Evolutionary conservation across 139 green algal species (phyloP), one percentile per base, ranked within the genome.

Genomic region (Parachlorella kessleri): DNA sequence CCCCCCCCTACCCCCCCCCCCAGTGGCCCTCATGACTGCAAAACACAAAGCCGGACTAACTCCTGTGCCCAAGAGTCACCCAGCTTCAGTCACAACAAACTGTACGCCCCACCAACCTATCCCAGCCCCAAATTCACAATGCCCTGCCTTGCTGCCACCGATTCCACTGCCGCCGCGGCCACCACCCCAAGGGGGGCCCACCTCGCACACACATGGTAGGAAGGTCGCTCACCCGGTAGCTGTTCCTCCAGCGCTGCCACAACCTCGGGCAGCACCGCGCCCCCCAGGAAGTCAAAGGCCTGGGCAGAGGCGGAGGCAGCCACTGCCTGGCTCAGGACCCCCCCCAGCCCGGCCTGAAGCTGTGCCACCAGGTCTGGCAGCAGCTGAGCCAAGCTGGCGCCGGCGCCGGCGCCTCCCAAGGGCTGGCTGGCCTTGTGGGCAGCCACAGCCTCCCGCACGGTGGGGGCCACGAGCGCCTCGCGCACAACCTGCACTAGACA

Each of bases 211-310:
- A 59, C 48, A 59, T 59, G 48, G 14, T n/a, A n/a, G n/a, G n/a
- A 30, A 35, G 24, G 9, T 54, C 38, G 3, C 55, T 33, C 71
- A 91, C 87, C 88, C 40, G 94, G 89, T 74, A 94, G 71, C 6
- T 66, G 63, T 3, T 83, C 75, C 2, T 85, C 75, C 6, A 98
- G 39, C 32, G 86, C 82, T 0, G 72, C 68, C 6, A 91, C 76
- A 59, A 98, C 85, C 84, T 98, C 91, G 2, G 84, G 80, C 80
- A 99, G 88, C 33, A 99, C 73, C 38, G 86, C 83, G 38, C 81
- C 86, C 14, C 84, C 90, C 64, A 98, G 89, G 72, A 98, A 92
- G 80, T 97, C 84, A 73, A 97, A 93, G 8, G 77, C 64, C 2
- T 91, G 81, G 48, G 95, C 76, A n/a, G 84, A 77, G 1, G 81